Conservation (phyloP, 2,329 filamentous ascomycete genomes). For the Colletotrichum neosansevieriae region DNA sequence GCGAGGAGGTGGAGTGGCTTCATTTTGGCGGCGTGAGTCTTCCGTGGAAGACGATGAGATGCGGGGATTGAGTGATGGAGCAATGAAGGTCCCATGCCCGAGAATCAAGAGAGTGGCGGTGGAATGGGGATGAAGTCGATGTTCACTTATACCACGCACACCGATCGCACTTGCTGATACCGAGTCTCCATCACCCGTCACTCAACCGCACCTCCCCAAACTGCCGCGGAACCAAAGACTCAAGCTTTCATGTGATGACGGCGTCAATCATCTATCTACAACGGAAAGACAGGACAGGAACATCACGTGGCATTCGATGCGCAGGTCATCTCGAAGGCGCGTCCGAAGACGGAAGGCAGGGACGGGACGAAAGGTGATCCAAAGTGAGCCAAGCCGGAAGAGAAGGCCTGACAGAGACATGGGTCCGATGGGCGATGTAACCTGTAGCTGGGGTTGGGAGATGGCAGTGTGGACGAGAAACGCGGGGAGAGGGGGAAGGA, state of each 20-base stretch:
- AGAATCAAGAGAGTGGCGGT: background rate
- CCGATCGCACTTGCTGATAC: background rate
- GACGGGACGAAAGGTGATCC: background rate
- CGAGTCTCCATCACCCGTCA: background rate
- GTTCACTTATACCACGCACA: slow-evolving; percentile 1
- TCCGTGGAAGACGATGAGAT: background rate
- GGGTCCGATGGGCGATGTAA: slow-evolving; percentile 10
- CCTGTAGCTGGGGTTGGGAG: background rate
- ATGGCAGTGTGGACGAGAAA: background rate
- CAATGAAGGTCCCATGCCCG: background rate
- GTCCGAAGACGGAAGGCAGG: background rate
- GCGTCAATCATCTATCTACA: background rate
- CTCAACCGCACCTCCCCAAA: background rate
- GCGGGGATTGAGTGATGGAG: background rate
- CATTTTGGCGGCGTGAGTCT: background rate
- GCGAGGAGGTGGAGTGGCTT: background rate
- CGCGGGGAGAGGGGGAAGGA: background rate
- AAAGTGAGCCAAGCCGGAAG: slow-evolving; percentile 22
- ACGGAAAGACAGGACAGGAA: slow-evolving; percentile 9
- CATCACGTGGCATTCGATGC: slow-evolving; percentile 6
- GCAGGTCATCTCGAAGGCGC: background rate
- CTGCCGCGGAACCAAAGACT: slow-evolving; percentile 6
- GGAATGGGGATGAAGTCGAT: background rate
- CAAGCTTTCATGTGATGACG: slow-evolving; percentile 28
- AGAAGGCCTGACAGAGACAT: slow-evolving; percentile 8